Evolutionary conservation across 2,329 filamentous ascomycete species (phyloP), one percentile per base, ranked within the genome.

Genomic region (Verticillium alfalfae): DNA sequence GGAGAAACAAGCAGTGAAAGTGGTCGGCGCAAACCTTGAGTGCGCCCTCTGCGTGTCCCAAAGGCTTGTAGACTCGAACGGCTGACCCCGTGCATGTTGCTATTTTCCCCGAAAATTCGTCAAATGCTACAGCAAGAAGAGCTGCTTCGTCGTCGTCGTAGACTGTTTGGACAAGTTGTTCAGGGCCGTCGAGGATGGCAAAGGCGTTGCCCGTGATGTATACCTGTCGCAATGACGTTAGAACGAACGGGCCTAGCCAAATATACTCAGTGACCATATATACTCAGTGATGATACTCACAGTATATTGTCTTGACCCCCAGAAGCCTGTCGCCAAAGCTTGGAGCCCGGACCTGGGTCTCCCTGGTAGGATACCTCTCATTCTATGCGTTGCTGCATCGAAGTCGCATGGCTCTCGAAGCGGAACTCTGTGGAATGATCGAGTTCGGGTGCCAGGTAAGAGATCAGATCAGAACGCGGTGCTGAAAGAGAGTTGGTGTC

Each of bases 201-300:
- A 98, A 86, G 64, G 92, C 92, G 75, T 89, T 91, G 70, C 94
- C 94, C 63, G 91, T 95, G 67, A 97, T 90, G 77, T 98, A 99
- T 59, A 87, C 86, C 92, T 96, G 70, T 37, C 10, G 18, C 8
- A 9, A 18, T 3, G 18, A 52, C n/a, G 45, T 52, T 57, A 60
- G 63, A 45, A 58, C 55, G 34, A 34, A 12, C 36, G 13, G 52
- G 9, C 49, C 67, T 57, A 66, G 61, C 60, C 15, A 9, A 34
- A 37, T 38, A 13, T 39, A 31, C 41, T 52, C 56, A 55, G 57
- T 57, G 22, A 22, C n/a, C 15, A 9, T 37, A 37, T 38, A 13
- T 39, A 31, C 41, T 52, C 56, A 55, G 57, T 57, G 22, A 22
- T 39, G 64, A 56, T 59, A 65, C 86, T 79, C 79, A 92, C 91